phyloP scores from a whole-genome alignment of 306 rosid genomes.

The Castanospermum australe region DNA sequence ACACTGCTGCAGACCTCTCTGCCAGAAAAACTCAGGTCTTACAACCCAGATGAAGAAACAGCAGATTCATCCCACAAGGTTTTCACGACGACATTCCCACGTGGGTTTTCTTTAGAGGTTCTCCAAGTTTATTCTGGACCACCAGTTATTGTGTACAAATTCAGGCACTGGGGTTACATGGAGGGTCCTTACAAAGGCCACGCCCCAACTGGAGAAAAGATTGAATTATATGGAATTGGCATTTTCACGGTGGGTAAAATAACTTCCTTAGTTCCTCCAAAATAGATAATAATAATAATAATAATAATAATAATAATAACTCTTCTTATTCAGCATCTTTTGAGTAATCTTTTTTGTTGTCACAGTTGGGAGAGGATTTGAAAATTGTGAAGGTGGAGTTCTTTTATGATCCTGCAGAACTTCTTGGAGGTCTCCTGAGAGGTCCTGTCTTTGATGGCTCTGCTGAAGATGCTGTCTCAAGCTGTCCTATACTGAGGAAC shows the following conservation, averaged over 20 bases:
- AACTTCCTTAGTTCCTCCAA: neutral
- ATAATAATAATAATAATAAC: too few relatives aligned
- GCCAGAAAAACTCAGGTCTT: constrained; percentile 47
- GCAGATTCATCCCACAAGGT: constrained; percentile 46
- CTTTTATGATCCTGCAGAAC: constrained; percentile 64
- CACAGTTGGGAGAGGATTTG: constrained; percentile 50
- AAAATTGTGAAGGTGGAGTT: constrained; percentile 66
- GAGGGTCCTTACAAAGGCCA: constrained; percentile 77
- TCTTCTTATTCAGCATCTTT: neutral
- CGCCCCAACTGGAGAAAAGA: constrained; percentile 51
- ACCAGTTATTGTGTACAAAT: constrained; percentile 56
- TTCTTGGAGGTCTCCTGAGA: constrained; percentile 62
- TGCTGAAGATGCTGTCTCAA: constrained; percentile 30
- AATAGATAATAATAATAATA: too few relatives aligned
- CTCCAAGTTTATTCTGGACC: constrained; percentile 58
- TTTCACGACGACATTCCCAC: constrained; percentile 61
- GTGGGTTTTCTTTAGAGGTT: constrained; percentile 68
- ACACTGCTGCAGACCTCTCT: constrained; percentile 51
- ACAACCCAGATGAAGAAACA: constrained; percentile 54
- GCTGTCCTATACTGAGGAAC: constrained; percentile 51
- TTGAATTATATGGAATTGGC: constrained; percentile 53
- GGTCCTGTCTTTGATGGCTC: constrained; percentile 38
- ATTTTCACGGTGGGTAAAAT: constrained; percentile 54
- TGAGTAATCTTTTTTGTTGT: neutral
- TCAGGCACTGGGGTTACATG: constrained; percentile 80